These are phyloP conservation scores for Rutstroemia sp. DNA, from an alignment of 2,329 filamentous ascomycete genomes.

Conservation along the genomic window DNA sequence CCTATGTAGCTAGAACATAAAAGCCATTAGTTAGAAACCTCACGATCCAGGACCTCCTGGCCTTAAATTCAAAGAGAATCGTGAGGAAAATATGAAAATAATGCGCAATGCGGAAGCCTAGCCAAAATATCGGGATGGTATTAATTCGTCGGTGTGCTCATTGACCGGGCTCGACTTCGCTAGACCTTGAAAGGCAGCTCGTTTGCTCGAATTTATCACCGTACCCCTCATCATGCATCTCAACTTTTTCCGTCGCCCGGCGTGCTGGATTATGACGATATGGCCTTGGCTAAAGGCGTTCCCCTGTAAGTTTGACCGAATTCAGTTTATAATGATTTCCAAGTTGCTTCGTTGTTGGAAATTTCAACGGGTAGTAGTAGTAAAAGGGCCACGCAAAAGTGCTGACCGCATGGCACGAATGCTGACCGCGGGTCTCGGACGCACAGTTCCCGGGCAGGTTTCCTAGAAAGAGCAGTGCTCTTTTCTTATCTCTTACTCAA, in stretches of 20 bases:
- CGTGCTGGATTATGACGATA: too few relatives aligned
- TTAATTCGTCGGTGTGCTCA: too few relatives aligned
- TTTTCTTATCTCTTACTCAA: neutral
- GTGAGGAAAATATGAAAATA: neutral
- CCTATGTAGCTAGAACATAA: conserved; percentile 29
- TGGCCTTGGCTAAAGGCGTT: too few relatives aligned
- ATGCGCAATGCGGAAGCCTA: neutral
- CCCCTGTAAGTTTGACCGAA: too few relatives aligned
- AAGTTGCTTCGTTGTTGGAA: too few relatives aligned
- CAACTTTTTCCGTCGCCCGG: neutral
- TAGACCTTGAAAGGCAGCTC: conserved; percentile 4
- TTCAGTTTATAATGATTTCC: too few relatives aligned
- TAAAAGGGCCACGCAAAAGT: neutral
- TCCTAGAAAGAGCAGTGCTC: neutral
- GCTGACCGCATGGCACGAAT: neutral
- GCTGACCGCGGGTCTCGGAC: too few relatives aligned
- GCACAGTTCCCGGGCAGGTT: neutral
- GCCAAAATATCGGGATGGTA: too few relatives aligned
- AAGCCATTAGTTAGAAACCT: conserved; percentile 20
- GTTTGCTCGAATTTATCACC: neutral
- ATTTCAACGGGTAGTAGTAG: too few relatives aligned
- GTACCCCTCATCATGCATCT: neutral
- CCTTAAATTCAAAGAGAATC: neutral
- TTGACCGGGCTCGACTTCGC: neutral
- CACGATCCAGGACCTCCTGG: neutral